These are phyloP conservation scores for Mortierella claussenii DNA, from an alignment of 192 early-diverging fungal genomes.

Conservation along the genomic window DNA sequence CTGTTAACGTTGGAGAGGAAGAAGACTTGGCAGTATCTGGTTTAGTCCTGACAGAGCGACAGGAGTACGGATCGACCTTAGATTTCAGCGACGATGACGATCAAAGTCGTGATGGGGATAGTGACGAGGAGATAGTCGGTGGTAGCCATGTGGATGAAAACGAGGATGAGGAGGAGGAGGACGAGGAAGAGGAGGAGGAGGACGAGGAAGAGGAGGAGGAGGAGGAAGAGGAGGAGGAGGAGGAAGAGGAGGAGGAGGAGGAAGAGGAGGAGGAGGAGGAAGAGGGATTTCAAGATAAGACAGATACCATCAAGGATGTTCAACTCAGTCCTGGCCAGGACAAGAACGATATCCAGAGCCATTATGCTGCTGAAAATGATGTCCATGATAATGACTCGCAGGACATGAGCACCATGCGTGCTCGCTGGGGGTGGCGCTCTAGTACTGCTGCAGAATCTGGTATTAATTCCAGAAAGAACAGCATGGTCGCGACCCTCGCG, in stretches of 20 bases:
- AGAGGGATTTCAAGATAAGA: neutral
- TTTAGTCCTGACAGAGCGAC: slow-evolving; percentile 7
- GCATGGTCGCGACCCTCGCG: no score
- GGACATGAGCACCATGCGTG: neutral
- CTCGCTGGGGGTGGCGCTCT: no score
- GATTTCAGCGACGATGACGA: slow-evolving; percentile 25
- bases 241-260: neutral
- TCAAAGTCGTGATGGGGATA: neutral
- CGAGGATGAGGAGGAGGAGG: slow-evolving; percentile 9
- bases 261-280: slow-evolving; percentile 3
- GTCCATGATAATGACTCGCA: neutral
- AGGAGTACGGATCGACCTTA: slow-evolving; percentile 18
- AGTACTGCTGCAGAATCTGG: no score
- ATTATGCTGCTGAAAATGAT: neutral
- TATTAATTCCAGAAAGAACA: no score
- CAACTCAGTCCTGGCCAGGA: neutral
- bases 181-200: neutral
- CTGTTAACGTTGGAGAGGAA: no score
- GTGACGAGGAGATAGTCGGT: slow-evolving; percentile 1
- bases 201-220: neutral
- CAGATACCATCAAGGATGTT: slow-evolving; percentile 4
- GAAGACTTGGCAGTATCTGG: neutral
- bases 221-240: neutral
- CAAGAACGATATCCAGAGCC: neutral
- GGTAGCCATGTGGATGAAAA: neutral